These are phyloP conservation scores for Phytophthora multivora DNA, from an alignment of 352 stramenopile genomes.

Conservation along the genomic window DNA sequence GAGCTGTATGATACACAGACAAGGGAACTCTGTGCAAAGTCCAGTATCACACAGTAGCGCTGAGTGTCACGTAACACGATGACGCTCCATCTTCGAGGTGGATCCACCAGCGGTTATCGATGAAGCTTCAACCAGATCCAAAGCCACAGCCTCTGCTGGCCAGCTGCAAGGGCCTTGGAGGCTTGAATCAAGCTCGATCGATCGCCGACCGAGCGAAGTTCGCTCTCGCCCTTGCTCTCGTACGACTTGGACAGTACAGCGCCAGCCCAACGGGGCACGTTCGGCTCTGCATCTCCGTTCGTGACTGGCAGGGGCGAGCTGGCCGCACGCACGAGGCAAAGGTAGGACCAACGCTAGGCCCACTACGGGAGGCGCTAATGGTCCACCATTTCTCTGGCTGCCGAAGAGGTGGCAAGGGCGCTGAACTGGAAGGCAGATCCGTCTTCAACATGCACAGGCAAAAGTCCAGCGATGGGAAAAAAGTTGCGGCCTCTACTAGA, in stretches of 20 bases:
- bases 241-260: slow-evolving; percentile 29
- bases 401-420: slow-evolving; percentile 2
- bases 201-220: neutral
- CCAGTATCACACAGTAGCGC: neutral
- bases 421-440: slow-evolving; percentile 15
- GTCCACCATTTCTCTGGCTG: slow-evolving; percentile 2
- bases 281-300: slow-evolving; percentile 13
- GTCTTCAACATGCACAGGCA: slow-evolving; percentile 12
- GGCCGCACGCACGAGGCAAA: slow-evolving; percentile 2
- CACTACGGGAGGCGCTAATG: slow-evolving; percentile 11
- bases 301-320: neutral
- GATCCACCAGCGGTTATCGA: neutral
- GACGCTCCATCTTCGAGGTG: neutral
- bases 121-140: slow-evolving; percentile 1
- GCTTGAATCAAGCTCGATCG: neutral
- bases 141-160: neutral
- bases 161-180: neutral
- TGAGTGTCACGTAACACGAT: neutral
- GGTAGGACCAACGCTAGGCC: slow-evolving; percentile 22
- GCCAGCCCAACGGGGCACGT: slow-evolving; percentile 28
- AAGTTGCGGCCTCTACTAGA: neutral
- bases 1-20: too few relatives aligned
- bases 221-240: slow-evolving; percentile 18
- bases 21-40: neutral
- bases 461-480: neutral